Base-by-base conservation (phyloP, 352 stramenopile species). In the Peronospora destructor region DNA sequence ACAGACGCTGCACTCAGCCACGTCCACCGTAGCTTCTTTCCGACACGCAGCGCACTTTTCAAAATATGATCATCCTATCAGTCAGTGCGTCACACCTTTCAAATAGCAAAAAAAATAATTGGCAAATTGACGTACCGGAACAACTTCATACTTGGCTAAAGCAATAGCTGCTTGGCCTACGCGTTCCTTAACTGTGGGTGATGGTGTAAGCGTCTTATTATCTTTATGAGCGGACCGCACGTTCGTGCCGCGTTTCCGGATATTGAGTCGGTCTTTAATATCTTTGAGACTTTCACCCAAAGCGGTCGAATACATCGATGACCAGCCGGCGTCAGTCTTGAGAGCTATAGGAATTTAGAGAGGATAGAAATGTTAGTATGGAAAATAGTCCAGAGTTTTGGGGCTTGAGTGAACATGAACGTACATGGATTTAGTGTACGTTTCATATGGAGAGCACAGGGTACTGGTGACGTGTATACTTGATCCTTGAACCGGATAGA, bases 371-470 rank as follows among this genome's bases (percentile, higher is more conserved):
- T 25, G 26, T 35, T 25, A 13, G 6, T 11, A 10, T 33, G 25
- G 30, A 21, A 47, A 5, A 11, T 1, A 37, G 33, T 11, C 8
- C 3, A 32, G 33, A 39, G 21, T 48, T 30, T 50, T 23, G 49
- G n/a, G 54, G 56, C 28, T 33, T 17, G 53, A 29, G 4, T 1
- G 42, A 8, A 6, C 7, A 26, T 4, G 7, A 10, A 56, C 72
- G 42, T 71, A 82, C 73, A 79, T 19, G 78, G 78, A 49, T 90
- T 90, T 3, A 90, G 62, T 47, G 76, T 80, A 40, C 78, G 78
- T 63, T 90, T 90, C 78, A 90, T 90, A 44, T 86, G 76, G 29
- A 90, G 49, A 39, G 78, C 76, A 17, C 77, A 84, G 11, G 78
- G 69, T 37, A 86, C 68, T 11, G 76, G 76, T 1, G 74, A 86